Evolutionary conservation across 352 stramenopile genomes (phyloP).

Genomic region (Nothophytophthora sp.): DNA sequence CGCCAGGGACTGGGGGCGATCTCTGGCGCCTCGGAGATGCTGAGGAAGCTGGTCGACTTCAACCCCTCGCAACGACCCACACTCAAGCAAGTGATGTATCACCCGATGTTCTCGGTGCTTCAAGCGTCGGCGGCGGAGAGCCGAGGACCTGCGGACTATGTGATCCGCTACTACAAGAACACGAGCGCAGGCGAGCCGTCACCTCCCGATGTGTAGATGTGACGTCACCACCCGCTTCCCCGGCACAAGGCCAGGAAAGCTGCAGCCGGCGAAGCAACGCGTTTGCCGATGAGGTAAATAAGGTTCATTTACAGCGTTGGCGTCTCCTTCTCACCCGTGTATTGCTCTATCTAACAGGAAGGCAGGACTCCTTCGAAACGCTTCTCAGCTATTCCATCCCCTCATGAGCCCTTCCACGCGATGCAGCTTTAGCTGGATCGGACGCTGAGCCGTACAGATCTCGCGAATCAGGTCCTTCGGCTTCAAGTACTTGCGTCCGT

Average conservation of each 20-base stretch:
- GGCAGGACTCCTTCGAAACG: slow-evolving; percentile 20
- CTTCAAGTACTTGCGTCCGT: slow-evolving; percentile 50
- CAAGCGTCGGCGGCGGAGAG: slow-evolving; percentile 8
- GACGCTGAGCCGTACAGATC: slow-evolving; percentile 56
- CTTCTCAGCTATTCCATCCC: slow-evolving; percentile 44
- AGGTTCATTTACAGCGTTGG: not conserved
- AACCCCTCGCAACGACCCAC: slow-evolving; percentile 59
- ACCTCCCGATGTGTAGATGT: slow-evolving; percentile 45
- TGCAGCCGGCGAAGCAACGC: not conserved
- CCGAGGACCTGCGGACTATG: slow-evolving; percentile 37
- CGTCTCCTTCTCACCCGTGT: slow-evolving; percentile 23
- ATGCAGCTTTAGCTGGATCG: slow-evolving; percentile 67
- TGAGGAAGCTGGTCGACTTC: slow-evolving; percentile 63
- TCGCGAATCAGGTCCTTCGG: slow-evolving; percentile 47
- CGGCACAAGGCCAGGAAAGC: not conserved
- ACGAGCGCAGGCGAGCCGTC: slow-evolving; percentile 2
- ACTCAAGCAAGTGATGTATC: slow-evolving; percentile 63
- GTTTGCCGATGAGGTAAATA: not conserved
- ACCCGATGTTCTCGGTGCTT: slow-evolving; percentile 61
- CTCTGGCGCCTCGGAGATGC: slow-evolving; percentile 45
- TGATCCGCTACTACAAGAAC: slow-evolving; percentile 57
- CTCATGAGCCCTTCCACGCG: slow-evolving; percentile 81
- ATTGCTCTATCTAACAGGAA: slow-evolving; percentile 29
- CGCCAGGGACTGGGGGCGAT: slow-evolving; percentile 47
- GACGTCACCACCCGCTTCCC: no score